Evolutionary conservation across 176 grass and related monocot genomes (phyloP).

Genomic region (Bromus sterilis): DNA sequence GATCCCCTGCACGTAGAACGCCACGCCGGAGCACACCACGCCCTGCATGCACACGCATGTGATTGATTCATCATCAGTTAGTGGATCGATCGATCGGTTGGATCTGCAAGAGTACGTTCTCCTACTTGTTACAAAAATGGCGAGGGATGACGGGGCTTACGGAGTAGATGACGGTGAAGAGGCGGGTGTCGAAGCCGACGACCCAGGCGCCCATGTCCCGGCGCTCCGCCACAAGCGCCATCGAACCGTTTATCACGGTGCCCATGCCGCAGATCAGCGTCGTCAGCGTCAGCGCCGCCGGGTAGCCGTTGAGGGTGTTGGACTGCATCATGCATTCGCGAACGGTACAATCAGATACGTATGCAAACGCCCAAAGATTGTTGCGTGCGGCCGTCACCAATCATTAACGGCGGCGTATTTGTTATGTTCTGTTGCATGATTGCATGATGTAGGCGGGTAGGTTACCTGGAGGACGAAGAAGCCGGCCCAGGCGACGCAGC

Average conservation of each 20-base stretch:
- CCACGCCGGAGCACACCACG: constrained; percentile 82
- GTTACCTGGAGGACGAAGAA: constrained; percentile 97
- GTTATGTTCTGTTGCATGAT: too few species aligned
- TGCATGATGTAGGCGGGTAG: too few species aligned
- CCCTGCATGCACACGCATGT: constrained; percentile 33
- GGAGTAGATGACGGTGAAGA: constrained; percentile 81
- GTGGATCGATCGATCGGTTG: too few species aligned
- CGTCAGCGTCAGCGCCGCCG: constrained; percentile 64
- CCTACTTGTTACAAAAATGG: too few species aligned
- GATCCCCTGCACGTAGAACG: constrained; percentile 79
- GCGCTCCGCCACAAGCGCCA: constrained; percentile 70
- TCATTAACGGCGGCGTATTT: too few species aligned
- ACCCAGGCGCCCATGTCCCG: constrained; percentile 43
- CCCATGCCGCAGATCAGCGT: constrained; percentile 64
- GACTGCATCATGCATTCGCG: constrained; percentile 23
- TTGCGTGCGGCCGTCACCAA: too few species aligned
- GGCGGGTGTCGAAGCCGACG: constrained; percentile 79
- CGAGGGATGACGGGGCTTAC: too few species aligned
- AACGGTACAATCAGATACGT: not conserved
- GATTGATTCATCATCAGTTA: not conserved
- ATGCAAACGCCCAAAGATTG: too few species aligned
- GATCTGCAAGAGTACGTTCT: too few species aligned
- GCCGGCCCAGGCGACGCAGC: constrained; percentile 59
- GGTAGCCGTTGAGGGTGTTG: constrained; percentile 69
- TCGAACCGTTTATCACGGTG: constrained; percentile 25